These are phyloP conservation scores for Saccharomycopsis oosterbeekiorum DNA, from an alignment of 805 yeast genomes.

Conservation along the genomic window DNA sequence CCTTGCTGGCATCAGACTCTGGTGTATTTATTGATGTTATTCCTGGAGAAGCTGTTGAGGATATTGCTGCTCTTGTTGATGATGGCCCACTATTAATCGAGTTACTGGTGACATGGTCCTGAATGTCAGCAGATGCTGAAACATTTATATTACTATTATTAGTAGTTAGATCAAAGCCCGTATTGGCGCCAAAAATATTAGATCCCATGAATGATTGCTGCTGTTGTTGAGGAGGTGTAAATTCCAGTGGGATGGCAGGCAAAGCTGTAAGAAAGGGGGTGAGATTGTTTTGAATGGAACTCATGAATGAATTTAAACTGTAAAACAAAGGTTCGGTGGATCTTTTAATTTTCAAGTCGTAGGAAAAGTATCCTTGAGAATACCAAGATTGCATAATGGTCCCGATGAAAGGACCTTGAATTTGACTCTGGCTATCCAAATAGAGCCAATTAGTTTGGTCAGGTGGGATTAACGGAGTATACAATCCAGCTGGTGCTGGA, in stretches of 20 bases:
- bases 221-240: conserved; percentile 1
- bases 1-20: too few relatives aligned
- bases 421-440: conserved; percentile 56
- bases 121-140: not conserved
- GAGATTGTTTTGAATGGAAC: conserved; percentile 35
- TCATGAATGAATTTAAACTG: conserved; percentile 45
- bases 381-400: conserved; percentile 73
- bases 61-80: not conserved
- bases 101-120: not conserved
- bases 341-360: conserved; percentile 48
- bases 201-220: conserved; percentile 1
- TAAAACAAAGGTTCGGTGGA: conserved; percentile 41
- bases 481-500: conserved; percentile 14
- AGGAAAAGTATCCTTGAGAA: conserved; percentile 45
- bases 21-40: too few relatives aligned
- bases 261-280: conserved; percentile 57
- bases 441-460: conserved; percentile 56
- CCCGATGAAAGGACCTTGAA: conserved; percentile 79
- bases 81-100: not conserved
- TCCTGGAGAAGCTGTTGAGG: not conserved
- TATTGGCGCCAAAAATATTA: not conserved
- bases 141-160: not conserved
- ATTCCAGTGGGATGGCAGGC: conserved; percentile 20
- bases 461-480: conserved; percentile 25
- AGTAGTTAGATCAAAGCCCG: not conserved